Evolutionary conservation across 2,329 filamentous ascomycete species (phyloP), one percentile per base, ranked within the genome.

Genomic region (Fusarium citri): DNA sequence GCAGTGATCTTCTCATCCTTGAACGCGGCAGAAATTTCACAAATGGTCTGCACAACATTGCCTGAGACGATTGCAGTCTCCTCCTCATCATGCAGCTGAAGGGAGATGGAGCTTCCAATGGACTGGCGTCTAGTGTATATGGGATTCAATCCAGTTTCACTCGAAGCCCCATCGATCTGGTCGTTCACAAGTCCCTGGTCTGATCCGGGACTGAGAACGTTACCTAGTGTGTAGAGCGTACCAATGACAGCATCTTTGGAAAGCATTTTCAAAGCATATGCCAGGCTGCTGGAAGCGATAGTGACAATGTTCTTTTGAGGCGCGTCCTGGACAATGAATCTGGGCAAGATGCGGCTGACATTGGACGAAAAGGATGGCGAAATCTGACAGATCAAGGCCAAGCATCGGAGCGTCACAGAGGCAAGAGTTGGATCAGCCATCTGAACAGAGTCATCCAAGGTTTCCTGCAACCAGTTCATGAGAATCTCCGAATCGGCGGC

Each of bases 231-330:
- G 80, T 99, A 99, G 12, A 99, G 84, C 2, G 94, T 98, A 8
- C 94, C 97, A 71, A 99, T 98, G 37, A 97, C 88, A 37, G 94
- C 91, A 82, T 99, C 96, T 74, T 97, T 92, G 3, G 96, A 97
- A 15, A 98, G 86, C 74, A 91, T 86, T 72, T 91, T 91, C 58
- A 99, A 83, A 20, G 97, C 89, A 71, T 91, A 91, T 4, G 94
- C 94, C 34, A 99, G 84, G 73, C 92, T 96, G 70, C 90, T 89
- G n/a, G 94, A 94, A 28, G 95, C 95, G 34, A 95, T 86, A 3
- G 85, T 86, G 45, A 96, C 90, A 15, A 90, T 93, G 28, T 87
- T 83, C 18, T 88, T 87, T 59, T 88, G 88, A 37, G 93, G 89
- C 22, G 90, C 88, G 57, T 92, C 91, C 77, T 97, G 94, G 1